These are phyloP conservation scores for Ilex aquifolium DNA, from an alignment of 257 asterid genomes.

Conservation along the genomic window DNA sequence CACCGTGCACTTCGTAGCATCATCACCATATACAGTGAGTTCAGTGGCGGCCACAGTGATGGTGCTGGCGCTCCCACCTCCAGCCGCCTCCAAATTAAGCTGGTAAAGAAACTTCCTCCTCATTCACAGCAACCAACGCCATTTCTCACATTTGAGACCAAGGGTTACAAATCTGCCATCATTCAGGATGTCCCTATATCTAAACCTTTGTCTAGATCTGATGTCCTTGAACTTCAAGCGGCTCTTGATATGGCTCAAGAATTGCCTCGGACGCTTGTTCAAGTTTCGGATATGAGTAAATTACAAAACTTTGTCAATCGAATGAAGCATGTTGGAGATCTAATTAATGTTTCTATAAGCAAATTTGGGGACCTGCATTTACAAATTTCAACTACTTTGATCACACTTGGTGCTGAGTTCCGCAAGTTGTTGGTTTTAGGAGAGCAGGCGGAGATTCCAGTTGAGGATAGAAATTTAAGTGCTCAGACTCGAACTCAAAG, in stretches of 20 bases:
- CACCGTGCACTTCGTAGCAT: slow-evolving; percentile 92
- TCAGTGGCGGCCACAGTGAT: slow-evolving; percentile 9
- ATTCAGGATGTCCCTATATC: slow-evolving; percentile 95
- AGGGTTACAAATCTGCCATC: slow-evolving; percentile 71
- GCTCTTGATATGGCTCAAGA: slow-evolving; percentile 62
- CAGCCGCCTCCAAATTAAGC: slow-evolving; percentile 54
- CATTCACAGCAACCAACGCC: slow-evolving; percentile 72
- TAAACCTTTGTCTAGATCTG: slow-evolving; percentile 73
- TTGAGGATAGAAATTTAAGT: slow-evolving; percentile 35
- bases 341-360: slow-evolving; percentile 60
- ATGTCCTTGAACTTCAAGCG: slow-evolving; percentile 58
- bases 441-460: slow-evolving; percentile 46
- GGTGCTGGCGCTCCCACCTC: slow-evolving; percentile 5
- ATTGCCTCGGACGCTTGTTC: slow-evolving; percentile 63
- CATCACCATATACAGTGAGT: slow-evolving; percentile 52
- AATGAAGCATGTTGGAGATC: slow-evolving; percentile 86
- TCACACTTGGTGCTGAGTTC: slow-evolving; percentile 73
- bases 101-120: slow-evolving; percentile 73
- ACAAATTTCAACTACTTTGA: slow-evolving; percentile 63
- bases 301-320: slow-evolving; percentile 65
- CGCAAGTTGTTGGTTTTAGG: slow-evolving; percentile 67
- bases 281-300: slow-evolving; percentile 51
- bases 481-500: slow-evolving; percentile 54
- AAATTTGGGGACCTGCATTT: slow-evolving; percentile 79
- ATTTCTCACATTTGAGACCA: slow-evolving; percentile 71